Evolutionary conservation across 441 rosid genomes (phyloP).

Genomic region (Erodium moschatum): DNA sequence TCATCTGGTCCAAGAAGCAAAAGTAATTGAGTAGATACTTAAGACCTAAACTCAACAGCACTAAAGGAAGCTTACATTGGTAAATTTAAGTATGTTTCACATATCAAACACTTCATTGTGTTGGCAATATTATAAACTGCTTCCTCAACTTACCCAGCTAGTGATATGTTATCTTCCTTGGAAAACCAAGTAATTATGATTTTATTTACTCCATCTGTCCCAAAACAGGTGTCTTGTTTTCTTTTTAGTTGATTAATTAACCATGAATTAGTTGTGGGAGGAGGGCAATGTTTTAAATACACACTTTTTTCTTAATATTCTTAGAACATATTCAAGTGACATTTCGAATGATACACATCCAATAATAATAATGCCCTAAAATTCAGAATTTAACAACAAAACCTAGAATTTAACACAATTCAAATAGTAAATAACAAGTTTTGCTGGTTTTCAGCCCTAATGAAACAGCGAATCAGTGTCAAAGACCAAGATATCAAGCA

Average conservation of each 20-base stretch:
- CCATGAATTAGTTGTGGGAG: background rate
- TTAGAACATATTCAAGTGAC: background rate
- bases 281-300: background rate
- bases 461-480: background rate
- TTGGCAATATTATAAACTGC: background rate
- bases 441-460: background rate
- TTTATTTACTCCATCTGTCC: background rate
- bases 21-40: slow-evolving; percentile 1
- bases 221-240: background rate
- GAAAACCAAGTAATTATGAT: background rate
- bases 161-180: background rate
- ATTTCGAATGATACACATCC: background rate
- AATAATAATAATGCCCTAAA: background rate
- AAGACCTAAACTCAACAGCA: background rate
- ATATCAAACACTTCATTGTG: background rate
- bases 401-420: background rate
- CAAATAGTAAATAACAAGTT: background rate
- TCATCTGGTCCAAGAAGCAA: slow-evolving; percentile 41
- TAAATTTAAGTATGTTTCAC: background rate
- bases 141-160: background rate
- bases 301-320: background rate
- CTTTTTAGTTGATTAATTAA: background rate
- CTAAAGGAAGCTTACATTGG: background rate
- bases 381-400: background rate
- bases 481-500: background rate